A percentile compares a stretch with the other conserved stretches of the same genome.
Evolutionary conservation across 1,139 yeast genomes (phyloP).

Genomic region (Kodamaea fungicola): DNA sequence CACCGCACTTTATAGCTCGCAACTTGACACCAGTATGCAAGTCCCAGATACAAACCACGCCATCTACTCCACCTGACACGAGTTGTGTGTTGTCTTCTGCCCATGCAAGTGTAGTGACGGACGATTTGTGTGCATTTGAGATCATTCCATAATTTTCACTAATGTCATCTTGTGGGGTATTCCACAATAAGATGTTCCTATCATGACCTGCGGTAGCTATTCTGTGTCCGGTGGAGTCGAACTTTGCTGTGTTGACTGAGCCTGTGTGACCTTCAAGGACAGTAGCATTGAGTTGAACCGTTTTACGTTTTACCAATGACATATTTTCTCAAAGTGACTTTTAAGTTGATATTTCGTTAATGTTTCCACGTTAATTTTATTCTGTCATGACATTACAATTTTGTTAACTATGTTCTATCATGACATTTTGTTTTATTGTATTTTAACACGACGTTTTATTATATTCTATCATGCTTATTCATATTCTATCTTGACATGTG

Average conservation of each 20-base stretch:
- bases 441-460: too few species aligned
- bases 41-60: slow-evolving; percentile 59
- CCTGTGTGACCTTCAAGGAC: slow-evolving; percentile 48
- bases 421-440: too few species aligned
- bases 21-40: slow-evolving; percentile 50
- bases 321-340: too few species aligned
- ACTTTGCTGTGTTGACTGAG: slow-evolving; percentile 42
- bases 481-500: too few species aligned
- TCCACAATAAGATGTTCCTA: slow-evolving; percentile 45
- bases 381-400: slow-evolving; percentile 1
- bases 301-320: slow-evolving; percentile 23
- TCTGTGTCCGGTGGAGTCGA: slow-evolving; percentile 38
- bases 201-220: slow-evolving; percentile 57
- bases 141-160: slow-evolving; percentile 34
- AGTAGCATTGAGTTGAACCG: slow-evolving; percentile 8
- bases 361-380: too few species aligned
- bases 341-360: too few species aligned
- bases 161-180: slow-evolving; percentile 25
- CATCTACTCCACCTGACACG: slow-evolving; percentile 50
- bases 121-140: slow-evolving; percentile 46
- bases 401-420: too few species aligned
- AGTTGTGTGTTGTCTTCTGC: slow-evolving; percentile 28
- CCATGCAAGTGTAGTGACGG: slow-evolving; percentile 53
- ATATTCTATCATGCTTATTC: too few species aligned
- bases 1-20: slow-evolving; percentile 53